Conservation (phyloP, 2,329 filamentous ascomycete species). For the Colletotrichum graminicola region DNA sequence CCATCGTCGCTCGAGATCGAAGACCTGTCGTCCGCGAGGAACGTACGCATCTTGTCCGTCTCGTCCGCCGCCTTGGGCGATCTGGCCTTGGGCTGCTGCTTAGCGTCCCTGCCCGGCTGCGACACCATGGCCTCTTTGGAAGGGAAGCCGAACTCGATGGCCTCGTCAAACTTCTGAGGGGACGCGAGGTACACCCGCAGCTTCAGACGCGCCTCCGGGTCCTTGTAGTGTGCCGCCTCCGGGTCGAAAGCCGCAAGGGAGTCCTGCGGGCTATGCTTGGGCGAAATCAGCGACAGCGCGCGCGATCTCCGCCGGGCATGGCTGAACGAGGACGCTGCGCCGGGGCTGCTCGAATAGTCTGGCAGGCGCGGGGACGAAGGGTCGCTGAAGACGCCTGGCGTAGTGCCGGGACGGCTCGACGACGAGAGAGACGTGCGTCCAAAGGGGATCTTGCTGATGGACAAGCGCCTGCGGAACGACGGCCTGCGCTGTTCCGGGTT, state of each 20-base stretch:
- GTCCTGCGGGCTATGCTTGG: slow-evolving; percentile 59
- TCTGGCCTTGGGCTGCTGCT: slow-evolving; percentile 42
- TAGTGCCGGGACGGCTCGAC: slow-evolving; percentile 61
- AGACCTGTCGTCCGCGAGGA: slow-evolving; percentile 68
- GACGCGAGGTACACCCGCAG: slow-evolving; percentile 88
- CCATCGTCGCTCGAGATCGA: slow-evolving; percentile 68
- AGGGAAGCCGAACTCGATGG: slow-evolving; percentile 92
- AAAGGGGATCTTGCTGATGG: slow-evolving; percentile 75
- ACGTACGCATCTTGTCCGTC: slow-evolving; percentile 67
- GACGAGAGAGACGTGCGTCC: slow-evolving; percentile 65
- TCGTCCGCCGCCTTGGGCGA: slow-evolving; percentile 45
- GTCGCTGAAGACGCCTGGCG: slow-evolving; percentile 51
- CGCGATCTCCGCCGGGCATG: slow-evolving; percentile 66
- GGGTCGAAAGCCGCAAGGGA: slow-evolving; percentile 73
- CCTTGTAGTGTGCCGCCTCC: slow-evolving; percentile 85
- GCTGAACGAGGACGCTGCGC: slow-evolving; percentile 44
- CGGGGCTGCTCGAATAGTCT: slow-evolving; percentile 41
- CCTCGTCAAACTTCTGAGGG: slow-evolving; percentile 95
- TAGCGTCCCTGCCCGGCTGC: slow-evolving; percentile 50
- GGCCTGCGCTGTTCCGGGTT: slow-evolving; percentile 63
- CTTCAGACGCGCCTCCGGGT: slow-evolving; percentile 88
- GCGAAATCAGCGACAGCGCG: slow-evolving; percentile 66
- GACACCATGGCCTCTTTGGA: slow-evolving; percentile 62
- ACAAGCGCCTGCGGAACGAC: slow-evolving; percentile 78
- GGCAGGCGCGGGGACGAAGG: slow-evolving; percentile 45